phyloP scores from a whole-genome alignment of 768 basidiomycete genomes.

The Auricularia sp. region DNA sequence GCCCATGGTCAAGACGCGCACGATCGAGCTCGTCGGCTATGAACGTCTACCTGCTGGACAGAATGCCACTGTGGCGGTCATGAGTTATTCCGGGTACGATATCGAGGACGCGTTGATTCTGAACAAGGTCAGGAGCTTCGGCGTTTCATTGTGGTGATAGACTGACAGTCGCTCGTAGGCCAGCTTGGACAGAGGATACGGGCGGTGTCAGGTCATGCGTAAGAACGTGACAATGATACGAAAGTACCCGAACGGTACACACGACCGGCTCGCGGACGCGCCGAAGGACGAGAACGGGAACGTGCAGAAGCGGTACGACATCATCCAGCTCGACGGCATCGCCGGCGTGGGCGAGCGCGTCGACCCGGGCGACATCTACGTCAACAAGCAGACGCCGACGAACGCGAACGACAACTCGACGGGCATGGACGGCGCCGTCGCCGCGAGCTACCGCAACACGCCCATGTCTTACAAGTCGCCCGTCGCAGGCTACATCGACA shows the following conservation, averaged over 20 bases:
- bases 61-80: slow-evolving; percentile 96
- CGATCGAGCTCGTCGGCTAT: slow-evolving; percentile 93
- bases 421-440: slow-evolving; percentile 62
- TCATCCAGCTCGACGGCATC: slow-evolving; percentile 85
- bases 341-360: slow-evolving; percentile 92
- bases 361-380: slow-evolving; percentile 85
- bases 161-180: slow-evolving; percentile 40
- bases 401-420: slow-evolving; percentile 81
- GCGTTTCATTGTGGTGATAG: not conserved
- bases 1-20: slow-evolving; percentile 99
- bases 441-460: slow-evolving; percentile 82
- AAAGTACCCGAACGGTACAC: slow-evolving; percentile 97
- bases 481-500: slow-evolving; percentile 90
- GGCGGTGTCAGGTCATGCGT: slow-evolving; percentile 91
- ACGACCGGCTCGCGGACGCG: slow-evolving; percentile 90
- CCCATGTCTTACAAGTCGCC: slow-evolving; percentile 92
- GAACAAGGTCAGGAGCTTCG: slow-evolving; percentile 54
- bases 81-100: slow-evolving; percentile 99
- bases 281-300: slow-evolving; percentile 76
- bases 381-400: slow-evolving; percentile 93
- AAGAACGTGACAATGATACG: slow-evolving; percentile 91
- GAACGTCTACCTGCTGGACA: slow-evolving; percentile 95
- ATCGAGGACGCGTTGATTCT: slow-evolving; percentile 97
- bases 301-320: slow-evolving; percentile 75
- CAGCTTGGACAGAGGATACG: slow-evolving; percentile 93